Evolutionary conservation across 306 rosid genomes (phyloP).

Genomic region (Lotus japonicus): DNA sequence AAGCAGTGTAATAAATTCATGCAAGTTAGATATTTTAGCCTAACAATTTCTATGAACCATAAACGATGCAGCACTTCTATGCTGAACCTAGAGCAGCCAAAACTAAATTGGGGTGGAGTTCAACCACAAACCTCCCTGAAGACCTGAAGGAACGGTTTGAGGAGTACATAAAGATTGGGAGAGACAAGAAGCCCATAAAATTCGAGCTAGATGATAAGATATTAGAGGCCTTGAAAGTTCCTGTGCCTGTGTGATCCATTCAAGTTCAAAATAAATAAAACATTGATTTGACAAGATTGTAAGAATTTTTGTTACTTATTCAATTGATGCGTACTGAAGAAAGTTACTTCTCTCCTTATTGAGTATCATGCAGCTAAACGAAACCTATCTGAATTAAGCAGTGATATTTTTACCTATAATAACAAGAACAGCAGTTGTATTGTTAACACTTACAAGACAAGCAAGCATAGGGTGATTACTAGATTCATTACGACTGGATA

Average conservation of each 20-base stretch:
- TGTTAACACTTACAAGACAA: neutral
- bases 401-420: neutral
- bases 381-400: neutral
- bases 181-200: constrained; percentile 68
- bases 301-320: neutral
- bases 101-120: constrained; percentile 67
- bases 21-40: neutral
- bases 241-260: constrained; percentile 52
- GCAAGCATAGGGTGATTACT: neutral
- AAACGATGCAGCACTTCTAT: constrained; percentile 74
- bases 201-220: constrained; percentile 85
- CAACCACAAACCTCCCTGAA: constrained; percentile 62
- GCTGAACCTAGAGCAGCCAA: constrained; percentile 95
- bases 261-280: neutral
- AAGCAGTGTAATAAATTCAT: neutral
- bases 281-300: neutral
- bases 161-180: constrained; percentile 80
- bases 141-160: constrained; percentile 77
- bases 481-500: neutral
- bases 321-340: neutral
- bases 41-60: neutral
- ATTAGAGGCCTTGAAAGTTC: constrained; percentile 67
- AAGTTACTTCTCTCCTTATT: constrained; percentile 2
- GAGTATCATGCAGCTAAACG: neutral
- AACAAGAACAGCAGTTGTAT: neutral